Conservation (phyloP, 768 basidiomycete genomes). For the Tulasnella sp. region DNA sequence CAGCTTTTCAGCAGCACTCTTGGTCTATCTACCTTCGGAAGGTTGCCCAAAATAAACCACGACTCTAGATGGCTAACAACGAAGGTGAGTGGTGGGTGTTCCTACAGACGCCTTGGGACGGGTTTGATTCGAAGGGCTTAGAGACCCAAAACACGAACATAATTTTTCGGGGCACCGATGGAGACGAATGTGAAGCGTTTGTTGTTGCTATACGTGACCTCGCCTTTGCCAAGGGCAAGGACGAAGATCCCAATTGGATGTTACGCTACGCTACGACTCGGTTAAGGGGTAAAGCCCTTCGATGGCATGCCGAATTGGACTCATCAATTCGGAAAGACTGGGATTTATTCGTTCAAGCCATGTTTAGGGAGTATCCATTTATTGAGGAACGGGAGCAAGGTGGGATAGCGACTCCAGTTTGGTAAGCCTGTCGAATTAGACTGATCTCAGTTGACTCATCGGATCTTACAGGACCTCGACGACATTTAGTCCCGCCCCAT, state of each 20-base stretch:
- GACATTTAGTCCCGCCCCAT: background rate
- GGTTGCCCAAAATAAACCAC: background rate
- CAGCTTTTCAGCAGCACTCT: too few species aligned
- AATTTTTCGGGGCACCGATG: too few species aligned
- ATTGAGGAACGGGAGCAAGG: background rate
- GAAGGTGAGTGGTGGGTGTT: too few species aligned
- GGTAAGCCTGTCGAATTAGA: background rate
- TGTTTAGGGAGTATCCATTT: background rate
- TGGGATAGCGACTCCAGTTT: background rate
- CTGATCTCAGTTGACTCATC: background rate
- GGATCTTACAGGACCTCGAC: background rate
- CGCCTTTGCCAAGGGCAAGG: too few species aligned
- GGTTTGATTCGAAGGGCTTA: too few species aligned
- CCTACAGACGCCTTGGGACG: too few species aligned
- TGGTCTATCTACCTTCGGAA: background rate
- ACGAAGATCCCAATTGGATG: background rate
- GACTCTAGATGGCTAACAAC: background rate
- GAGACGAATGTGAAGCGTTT: background rate
- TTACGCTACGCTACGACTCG: background rate
- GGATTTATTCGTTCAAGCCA: background rate
- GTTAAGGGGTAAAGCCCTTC: background rate
- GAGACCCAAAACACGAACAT: too few species aligned
- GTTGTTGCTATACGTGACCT: too few species aligned
- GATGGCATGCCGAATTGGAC: background rate
- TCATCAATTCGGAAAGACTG: background rate